Conservation (phyloP, 106 monocot species). For the Platanthera zijinensis region DNA sequence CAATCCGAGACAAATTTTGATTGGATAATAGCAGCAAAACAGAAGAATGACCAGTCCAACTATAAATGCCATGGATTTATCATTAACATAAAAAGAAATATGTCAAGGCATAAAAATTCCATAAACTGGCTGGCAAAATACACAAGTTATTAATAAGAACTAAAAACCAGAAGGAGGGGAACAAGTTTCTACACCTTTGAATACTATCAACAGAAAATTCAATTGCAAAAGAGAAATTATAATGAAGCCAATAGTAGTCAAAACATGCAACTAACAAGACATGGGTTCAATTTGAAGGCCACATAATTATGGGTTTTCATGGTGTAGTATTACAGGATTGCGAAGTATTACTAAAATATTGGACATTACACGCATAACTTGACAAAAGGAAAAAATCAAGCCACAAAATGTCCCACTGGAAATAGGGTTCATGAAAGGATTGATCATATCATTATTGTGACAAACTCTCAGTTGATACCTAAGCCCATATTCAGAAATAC, state of each 20-base stretch:
- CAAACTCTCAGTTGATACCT: neutral
- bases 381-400: neutral
- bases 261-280: no score
- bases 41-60: neutral
- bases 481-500: neutral
- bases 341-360: neutral
- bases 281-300: no score
- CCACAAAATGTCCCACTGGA: neutral
- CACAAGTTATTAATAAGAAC: neutral
- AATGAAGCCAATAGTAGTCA: no score
- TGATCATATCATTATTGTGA: neutral
- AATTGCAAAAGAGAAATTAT: neutral
- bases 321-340: neutral
- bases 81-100: neutral
- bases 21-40: neutral
- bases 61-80: neutral
- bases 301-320: no score
- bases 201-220: neutral
- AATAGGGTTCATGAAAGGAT: neutral
- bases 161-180: neutral
- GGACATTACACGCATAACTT: neutral
- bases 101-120: neutral
- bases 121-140: neutral
- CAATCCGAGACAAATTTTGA: no score
- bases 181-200: neutral